These are phyloP conservation scores for Malbranchea zuffiana DNA, from an alignment of 2,329 filamentous ascomycete genomes.

Conservation along the genomic window DNA sequence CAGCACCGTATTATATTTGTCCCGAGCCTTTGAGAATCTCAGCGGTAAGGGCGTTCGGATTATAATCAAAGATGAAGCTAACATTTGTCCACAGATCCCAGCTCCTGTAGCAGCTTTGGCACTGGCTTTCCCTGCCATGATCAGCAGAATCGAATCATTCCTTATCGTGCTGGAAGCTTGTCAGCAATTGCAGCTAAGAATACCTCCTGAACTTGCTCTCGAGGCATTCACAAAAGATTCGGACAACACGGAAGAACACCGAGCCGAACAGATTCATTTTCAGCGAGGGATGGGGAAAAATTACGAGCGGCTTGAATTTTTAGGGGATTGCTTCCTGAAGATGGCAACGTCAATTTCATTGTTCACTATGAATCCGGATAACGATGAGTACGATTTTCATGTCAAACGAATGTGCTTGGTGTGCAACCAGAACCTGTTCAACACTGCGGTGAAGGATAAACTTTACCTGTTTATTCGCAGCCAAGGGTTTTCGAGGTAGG, in stretches of 20 bases:
- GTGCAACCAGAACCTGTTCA: slow-evolving; percentile 82
- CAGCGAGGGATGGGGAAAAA: slow-evolving; percentile 84
- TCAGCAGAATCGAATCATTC: slow-evolving; percentile 70
- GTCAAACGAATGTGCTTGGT: slow-evolving; percentile 82
- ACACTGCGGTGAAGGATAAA: slow-evolving; percentile 55
- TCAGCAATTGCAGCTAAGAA: slow-evolving; percentile 49
- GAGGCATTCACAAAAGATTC: slow-evolving; percentile 91
- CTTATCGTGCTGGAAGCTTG: slow-evolving; percentile 72
- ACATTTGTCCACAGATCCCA: slow-evolving; percentile 46
- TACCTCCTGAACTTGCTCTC: slow-evolving; percentile 60
- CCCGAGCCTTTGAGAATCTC: slow-evolving; percentile 69
- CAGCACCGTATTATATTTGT: slow-evolving; percentile 55
- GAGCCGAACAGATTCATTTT: slow-evolving; percentile 57
- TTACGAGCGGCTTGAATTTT: slow-evolving; percentile 86
- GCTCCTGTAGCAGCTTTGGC: slow-evolving; percentile 59
- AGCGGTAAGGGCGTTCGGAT: slow-evolving; percentile 44
- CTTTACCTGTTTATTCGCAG: slow-evolving; percentile 70
- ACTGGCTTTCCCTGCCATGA: slow-evolving; percentile 69
- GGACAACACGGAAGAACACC: slow-evolving; percentile 67
- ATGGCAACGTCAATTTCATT: slow-evolving; percentile 87
- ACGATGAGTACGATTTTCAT: slow-evolving; percentile 78
- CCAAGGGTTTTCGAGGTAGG: slow-evolving; percentile 61
- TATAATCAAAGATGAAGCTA: background rate
- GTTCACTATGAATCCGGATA: slow-evolving; percentile 63
- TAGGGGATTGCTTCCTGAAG: slow-evolving; percentile 90